Base-by-base conservation (phyloP, 768 basidiomycete genomes). In the Albatrellus ellisii region DNA sequence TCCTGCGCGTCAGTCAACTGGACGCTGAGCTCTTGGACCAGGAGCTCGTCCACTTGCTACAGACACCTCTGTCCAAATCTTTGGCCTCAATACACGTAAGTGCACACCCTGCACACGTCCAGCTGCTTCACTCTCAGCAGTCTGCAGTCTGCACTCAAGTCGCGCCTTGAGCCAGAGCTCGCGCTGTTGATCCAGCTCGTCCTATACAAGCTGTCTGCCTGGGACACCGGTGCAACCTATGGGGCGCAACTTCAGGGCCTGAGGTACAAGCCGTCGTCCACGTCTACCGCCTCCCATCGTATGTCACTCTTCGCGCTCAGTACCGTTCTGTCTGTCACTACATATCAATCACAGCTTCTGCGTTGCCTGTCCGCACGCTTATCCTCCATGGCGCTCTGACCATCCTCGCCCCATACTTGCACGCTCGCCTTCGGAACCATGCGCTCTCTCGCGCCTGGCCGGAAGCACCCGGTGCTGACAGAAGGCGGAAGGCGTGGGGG, bases 11-110 rank as follows among this genome's bases (percentile, higher is more conserved):
- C 36, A 83, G 85, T 6, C 87, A 94, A 59, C 75, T 97, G 41
- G 94, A 98, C 58, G 77, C 92, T 3, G 82, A 89, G 52, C 68
- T 92, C 18, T 70, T 97, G 36, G 94, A 98, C 62, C 75, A 79
- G 50, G 90, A 95, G 48, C 73, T 98, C 14, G 75, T 83, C 25
- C 71, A 77, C 22, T 62, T 95, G 46, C 68, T 98, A 25, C 77
- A 75, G 53, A 85, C 85, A 41, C 91, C 90, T n/a, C 59, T 97
- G 36, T 65, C 67, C 47, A 81, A 72, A 45, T 77, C 90, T 1
- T 59, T 94, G 17, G 67, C 71, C 20, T 61, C 77, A 11, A 62
- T 87, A 38, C 73, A 73, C 50, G 88, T 89, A 60, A 47, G 77
- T 59, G 11, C 15, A 33, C 38, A 34, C 15, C 1, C 22, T 10